Evolutionary conservation across 208 protist species (phyloP).

Genomic region (Trypanosoma conorhini): DNA sequence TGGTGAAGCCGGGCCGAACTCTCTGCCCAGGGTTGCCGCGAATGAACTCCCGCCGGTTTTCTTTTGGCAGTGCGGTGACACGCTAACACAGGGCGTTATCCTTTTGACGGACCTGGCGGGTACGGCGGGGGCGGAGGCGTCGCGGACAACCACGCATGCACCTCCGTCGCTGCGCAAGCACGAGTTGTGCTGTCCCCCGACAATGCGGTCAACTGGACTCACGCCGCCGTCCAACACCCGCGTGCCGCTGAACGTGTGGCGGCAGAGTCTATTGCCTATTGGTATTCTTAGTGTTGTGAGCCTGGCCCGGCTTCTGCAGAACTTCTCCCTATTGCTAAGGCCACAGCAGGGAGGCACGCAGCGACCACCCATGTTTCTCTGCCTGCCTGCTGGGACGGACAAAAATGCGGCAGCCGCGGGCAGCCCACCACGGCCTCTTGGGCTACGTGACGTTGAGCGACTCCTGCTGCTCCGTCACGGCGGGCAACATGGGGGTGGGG

Average conservation of each 20-base stretch:
- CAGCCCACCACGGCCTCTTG: not conserved
- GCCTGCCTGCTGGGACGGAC: not conserved
- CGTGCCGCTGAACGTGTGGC: not conserved
- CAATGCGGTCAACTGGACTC: not conserved
- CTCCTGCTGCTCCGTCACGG: not conserved
- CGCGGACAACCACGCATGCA: not conserved
- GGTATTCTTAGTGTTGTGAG: constrained; percentile 34
- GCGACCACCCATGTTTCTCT: constrained; percentile 9
- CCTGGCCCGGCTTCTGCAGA: not conserved
- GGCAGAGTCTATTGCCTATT: constrained; percentile 31
- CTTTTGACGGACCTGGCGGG: constrained; percentile 9
- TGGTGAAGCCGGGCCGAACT: not conserved
- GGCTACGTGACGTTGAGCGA: constrained; percentile 5
- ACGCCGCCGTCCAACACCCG: not conserved
- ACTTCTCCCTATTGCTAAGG: not conserved
- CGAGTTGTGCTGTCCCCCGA: not conserved
- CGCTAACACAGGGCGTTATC: constrained; percentile 45
- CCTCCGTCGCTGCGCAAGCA: not conserved
- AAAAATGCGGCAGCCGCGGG: not conserved
- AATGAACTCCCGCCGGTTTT: constrained; percentile 37
- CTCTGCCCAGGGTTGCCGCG: not conserved
- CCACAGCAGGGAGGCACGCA: not conserved
- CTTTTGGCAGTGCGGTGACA: constrained; percentile 48
- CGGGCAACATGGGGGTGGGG: not conserved
- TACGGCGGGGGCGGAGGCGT: not conserved